Conservation (phyloP, 2,329 filamentous ascomycete species). For the Gyromitra esculenta region DNA sequence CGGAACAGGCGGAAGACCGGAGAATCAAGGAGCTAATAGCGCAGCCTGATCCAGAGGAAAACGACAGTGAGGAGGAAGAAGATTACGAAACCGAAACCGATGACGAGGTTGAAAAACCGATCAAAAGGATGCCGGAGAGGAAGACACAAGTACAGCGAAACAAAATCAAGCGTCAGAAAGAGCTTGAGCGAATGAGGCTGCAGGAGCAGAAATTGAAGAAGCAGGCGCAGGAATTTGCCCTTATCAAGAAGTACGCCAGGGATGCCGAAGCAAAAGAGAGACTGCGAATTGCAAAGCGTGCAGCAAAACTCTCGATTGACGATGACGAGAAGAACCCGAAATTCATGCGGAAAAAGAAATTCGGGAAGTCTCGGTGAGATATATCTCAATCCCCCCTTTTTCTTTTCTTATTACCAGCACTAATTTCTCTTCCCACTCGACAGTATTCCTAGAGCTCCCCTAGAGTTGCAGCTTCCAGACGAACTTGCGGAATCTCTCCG, state of each 20-base stretch:
- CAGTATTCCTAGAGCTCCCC: constrained; percentile 57
- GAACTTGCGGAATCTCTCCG: constrained; percentile 83
- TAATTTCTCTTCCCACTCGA: constrained; percentile 30
- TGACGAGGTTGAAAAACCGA: constrained; percentile 73
- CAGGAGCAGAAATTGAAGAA: constrained; percentile 80
- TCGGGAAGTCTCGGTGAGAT: constrained; percentile 65
- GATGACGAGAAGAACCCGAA: constrained; percentile 62
- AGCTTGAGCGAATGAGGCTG: constrained; percentile 78
- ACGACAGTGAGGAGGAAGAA: constrained; percentile 66
- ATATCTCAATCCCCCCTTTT: background rate
- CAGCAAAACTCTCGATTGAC: constrained; percentile 62
- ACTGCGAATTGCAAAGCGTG: constrained; percentile 21
- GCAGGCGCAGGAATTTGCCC: constrained; percentile 75
- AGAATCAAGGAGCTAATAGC: constrained; percentile 61
- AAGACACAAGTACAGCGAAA: constrained; percentile 82
- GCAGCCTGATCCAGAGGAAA: constrained; percentile 56
- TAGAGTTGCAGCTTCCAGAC: constrained; percentile 84
- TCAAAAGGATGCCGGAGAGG: constrained; percentile 70
- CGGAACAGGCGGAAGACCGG: constrained; percentile 57
- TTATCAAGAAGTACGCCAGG: constrained; percentile 75
- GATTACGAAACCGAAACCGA: constrained; percentile 65
- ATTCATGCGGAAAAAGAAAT: constrained; percentile 60
- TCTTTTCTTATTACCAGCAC: constrained; percentile 16
- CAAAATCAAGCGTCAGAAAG: constrained; percentile 86
- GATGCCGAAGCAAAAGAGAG: constrained; percentile 70